These are phyloP conservation scores for Pseudotsuga menziesii DNA, from an alignment of 75 land plant genomes.

Conservation along the genomic window DNA sequence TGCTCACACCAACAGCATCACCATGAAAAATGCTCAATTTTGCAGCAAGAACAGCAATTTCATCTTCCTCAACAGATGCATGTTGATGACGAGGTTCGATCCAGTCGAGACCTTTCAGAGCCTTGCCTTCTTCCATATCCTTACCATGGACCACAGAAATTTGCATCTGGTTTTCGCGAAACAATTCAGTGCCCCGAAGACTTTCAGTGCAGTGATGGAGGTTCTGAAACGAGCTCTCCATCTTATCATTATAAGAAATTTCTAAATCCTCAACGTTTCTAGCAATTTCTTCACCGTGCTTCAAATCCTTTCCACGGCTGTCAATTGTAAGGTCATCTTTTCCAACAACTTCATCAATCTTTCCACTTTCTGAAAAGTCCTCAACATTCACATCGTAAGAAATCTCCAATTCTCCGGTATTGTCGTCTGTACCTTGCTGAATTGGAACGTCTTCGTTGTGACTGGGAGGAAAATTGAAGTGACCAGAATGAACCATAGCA, in stretches of 20 bases:
- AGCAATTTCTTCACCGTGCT: slow-evolving; percentile 11
- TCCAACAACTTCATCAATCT: slow-evolving; percentile 8
- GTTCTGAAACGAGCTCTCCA: slow-evolving; percentile 1
- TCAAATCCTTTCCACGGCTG: neutral
- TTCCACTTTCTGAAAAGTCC: neutral
- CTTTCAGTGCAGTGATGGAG: slow-evolving; percentile 1
- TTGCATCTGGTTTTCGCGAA: slow-evolving; percentile 3
- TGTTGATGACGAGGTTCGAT: slow-evolving; percentile 14
- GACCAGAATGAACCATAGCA: slow-evolving; percentile 52
- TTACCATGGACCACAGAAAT: neutral
- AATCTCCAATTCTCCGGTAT: neutral
- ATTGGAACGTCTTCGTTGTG: slow-evolving; percentile 52
- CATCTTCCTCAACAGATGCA: slow-evolving; percentile 6
- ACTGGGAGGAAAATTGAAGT: slow-evolving; percentile 48
- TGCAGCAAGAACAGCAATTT: slow-evolving; percentile 3
- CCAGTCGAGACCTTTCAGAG: slow-evolving; percentile 22
- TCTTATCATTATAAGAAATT: slow-evolving; percentile 3
- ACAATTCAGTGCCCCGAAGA: slow-evolving; percentile 1
- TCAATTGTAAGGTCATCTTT: slow-evolving; percentile 9
- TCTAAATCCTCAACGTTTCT: slow-evolving; percentile 13
- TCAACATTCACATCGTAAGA: slow-evolving; percentile 1
- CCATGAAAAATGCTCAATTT: slow-evolving; percentile 23
- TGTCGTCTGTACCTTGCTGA: slow-evolving; percentile 12
- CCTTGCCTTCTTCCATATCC: slow-evolving; percentile 19
- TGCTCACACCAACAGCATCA: slow-evolving; percentile 20